Conservation (phyloP, 2,329 filamentous ascomycete genomes). For the Reticulascus tulasneorum region DNA sequence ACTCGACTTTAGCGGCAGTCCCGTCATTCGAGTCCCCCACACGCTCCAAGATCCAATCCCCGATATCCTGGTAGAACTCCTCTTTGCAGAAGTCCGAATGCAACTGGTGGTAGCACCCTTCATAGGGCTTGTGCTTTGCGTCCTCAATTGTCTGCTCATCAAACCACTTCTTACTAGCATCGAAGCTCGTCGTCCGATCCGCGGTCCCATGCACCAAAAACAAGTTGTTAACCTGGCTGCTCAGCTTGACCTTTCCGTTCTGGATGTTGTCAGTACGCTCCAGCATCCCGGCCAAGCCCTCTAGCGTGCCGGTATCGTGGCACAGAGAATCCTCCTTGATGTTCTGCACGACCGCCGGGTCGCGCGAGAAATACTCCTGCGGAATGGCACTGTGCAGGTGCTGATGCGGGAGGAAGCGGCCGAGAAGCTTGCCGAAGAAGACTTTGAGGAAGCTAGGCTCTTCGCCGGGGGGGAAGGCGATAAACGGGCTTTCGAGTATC, state of each 20-base stretch:
- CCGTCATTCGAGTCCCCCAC: constrained; percentile 14
- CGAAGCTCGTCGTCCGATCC: constrained; percentile 66
- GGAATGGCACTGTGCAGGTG: constrained; percentile 67
- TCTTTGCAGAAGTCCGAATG: constrained; percentile 56
- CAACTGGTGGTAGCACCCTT: constrained; percentile 74
- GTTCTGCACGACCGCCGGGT: constrained; percentile 57
- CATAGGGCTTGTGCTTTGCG: constrained; percentile 68
- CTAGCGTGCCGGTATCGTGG: constrained; percentile 83
- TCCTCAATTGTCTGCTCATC: constrained; percentile 58
- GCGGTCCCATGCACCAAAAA: constrained; percentile 74
- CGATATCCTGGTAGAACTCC: constrained; percentile 56
- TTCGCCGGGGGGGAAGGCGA: constrained; percentile 64
- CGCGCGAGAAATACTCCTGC: constrained; percentile 61
- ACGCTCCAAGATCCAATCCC: constrained; percentile 59
- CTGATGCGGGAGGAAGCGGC: constrained; percentile 60
- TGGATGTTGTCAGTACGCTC: constrained; percentile 65
- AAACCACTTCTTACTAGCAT: constrained; percentile 61
- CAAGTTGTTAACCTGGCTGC: constrained; percentile 56
- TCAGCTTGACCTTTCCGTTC: constrained; percentile 47
- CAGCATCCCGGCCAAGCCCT: constrained; percentile 72
- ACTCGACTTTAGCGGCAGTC: constrained; percentile 19
- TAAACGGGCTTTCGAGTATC: constrained; percentile 73
- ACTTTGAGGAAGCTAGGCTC: constrained; percentile 63
- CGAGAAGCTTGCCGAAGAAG: constrained; percentile 61
- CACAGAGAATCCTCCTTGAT: constrained; percentile 65